Base-by-base conservation (phyloP, 768 basidiomycete species). In the Mycena galopus region DNA sequence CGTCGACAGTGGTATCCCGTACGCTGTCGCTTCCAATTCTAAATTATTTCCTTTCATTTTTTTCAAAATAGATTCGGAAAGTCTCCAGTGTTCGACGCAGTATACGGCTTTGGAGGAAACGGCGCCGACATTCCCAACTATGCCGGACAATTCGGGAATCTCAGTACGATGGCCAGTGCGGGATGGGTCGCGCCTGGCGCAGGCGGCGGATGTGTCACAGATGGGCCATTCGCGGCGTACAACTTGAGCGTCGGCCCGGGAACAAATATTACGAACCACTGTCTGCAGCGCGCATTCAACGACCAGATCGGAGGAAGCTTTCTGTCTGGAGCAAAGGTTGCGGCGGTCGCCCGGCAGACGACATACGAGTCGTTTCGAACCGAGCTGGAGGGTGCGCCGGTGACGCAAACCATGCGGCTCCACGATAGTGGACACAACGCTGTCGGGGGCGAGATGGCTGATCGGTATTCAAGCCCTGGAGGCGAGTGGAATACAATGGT, bases 391-490 rank as follows among this genome's bases (percentile, higher is more conserved):
- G 84, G 85, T 6, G 56, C 65, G 35, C 81, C 81, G 6, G 68
- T 79, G n/a, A 81, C 79, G 1, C 33, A 67, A 21, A 71, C 68
- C 9, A 68, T 76, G 27, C 82, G 78, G 33, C 53, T 81, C 35
- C 84, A 85, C 47, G 84, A 84, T 53, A 80, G 75, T 0, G 85
- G 83, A 3, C 84, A 85, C 75, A 65, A 78, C n/a, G 65, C 73
- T 1, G 75, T 85, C 21, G 83, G 82, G 3, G 85, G 81, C 8
- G 81, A 81, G 16, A 80, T 81, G 78, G 73, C 44, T 0, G 82
- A 85, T 67, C 65, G 77, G 9, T 84, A 79, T 69, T 84, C 84
- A 3, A 85, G 84, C 60, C 83, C 82, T 14, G 83, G 81, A 79
- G 84, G 84, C n/a, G n/a, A n/a, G n/a, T n/a, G n/a, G n/a, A n/a